Evolutionary conservation across 2,329 filamentous ascomycete genomes (phyloP).

Genomic region (Phoma sp.): DNA sequence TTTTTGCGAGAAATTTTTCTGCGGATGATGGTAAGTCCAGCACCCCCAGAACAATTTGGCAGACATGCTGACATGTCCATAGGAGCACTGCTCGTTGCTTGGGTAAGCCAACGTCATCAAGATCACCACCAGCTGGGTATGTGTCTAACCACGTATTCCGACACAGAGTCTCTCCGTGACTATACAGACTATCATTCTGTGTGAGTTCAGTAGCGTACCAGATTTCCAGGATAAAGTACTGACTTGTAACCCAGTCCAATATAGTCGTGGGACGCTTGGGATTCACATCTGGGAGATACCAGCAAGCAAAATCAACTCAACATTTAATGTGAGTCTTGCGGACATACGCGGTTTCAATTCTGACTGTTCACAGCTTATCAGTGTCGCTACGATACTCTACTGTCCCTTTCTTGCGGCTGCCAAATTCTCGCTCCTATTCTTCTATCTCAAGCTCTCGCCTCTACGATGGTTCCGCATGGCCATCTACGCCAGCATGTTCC

Average conservation of each 20-base stretch:
- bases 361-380: constrained; percentile 3
- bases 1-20: constrained; percentile 25
- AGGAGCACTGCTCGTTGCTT: constrained; percentile 20
- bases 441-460: constrained; percentile 24
- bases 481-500: constrained; percentile 24
- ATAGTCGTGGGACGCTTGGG: constrained; percentile 19
- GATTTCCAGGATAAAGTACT: not conserved
- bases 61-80: not conserved
- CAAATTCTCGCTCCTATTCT: constrained; percentile 29
- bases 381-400: constrained; percentile 21
- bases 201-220: not conserved
- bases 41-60: too few species aligned
- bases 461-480: constrained; percentile 20
- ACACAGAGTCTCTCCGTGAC: constrained; percentile 16
- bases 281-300: constrained; percentile 31
- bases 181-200: constrained; percentile 16
- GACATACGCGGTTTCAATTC: not conserved
- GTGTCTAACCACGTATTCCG: not conserved
- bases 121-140: too few species aligned
- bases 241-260: constrained; percentile 11
- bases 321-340: constrained; percentile 13
- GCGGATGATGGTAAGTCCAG: constrained; percentile 35
- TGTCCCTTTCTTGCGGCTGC: constrained; percentile 24
- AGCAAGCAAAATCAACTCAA: constrained; percentile 14
- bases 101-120: constrained; percentile 8